A percentile compares a stretch with the other conserved stretches of the same genome.
Conservation (phyloP, 495 filamentous ascomycete genomes). For the Penicillium paradoxum region DNA sequence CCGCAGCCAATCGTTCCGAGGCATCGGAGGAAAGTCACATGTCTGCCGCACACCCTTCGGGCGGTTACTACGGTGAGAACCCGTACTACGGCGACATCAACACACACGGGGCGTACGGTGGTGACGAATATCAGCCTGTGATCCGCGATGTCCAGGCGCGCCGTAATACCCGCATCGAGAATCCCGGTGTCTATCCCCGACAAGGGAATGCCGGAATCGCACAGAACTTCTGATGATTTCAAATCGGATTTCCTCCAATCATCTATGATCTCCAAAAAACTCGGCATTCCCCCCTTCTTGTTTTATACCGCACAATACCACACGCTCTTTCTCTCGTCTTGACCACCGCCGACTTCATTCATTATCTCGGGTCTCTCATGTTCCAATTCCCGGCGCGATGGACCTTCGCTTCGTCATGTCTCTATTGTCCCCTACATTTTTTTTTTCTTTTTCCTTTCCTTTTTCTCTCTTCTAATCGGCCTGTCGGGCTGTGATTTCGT, state of each 20-base stretch:
- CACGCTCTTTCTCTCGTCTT: slow-evolving; percentile 3
- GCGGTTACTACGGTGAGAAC: slow-evolving; percentile 49
- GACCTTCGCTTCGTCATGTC: slow-evolving; percentile 26
- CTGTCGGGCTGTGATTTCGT: slow-evolving; percentile 11
- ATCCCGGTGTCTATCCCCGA: slow-evolving; percentile 76
- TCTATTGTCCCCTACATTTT: slow-evolving; percentile 20
- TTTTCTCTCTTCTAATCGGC: slow-evolving; percentile 7
- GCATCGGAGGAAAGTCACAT: slow-evolving; percentile 69
- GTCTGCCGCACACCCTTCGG: slow-evolving; percentile 42
- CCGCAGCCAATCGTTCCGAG: slow-evolving; percentile 74
- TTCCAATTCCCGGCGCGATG: slow-evolving; percentile 24
- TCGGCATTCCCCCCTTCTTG: slow-evolving; percentile 5
- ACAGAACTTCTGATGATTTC: slow-evolving; percentile 78
- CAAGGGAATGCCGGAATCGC: slow-evolving; percentile 91
- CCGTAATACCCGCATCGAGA: slow-evolving; percentile 91
- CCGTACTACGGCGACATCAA: slow-evolving; percentile 53
- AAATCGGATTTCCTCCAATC: slow-evolving; percentile 4
- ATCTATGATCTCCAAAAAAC: slow-evolving; percentile 8
- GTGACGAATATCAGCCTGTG: slow-evolving; percentile 65
- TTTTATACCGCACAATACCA: slow-evolving; percentile 4
- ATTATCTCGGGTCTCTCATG: slow-evolving; percentile 18
- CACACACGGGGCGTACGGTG: slow-evolving; percentile 52
- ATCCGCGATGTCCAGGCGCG: slow-evolving; percentile 91
- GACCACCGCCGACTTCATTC: slow-evolving; percentile 21
- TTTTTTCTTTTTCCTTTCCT: neutral